These are phyloP conservation scores for Eucalyptus sp. DNA, from an alignment of 345 rosid species.

Conservation along the genomic window DNA sequence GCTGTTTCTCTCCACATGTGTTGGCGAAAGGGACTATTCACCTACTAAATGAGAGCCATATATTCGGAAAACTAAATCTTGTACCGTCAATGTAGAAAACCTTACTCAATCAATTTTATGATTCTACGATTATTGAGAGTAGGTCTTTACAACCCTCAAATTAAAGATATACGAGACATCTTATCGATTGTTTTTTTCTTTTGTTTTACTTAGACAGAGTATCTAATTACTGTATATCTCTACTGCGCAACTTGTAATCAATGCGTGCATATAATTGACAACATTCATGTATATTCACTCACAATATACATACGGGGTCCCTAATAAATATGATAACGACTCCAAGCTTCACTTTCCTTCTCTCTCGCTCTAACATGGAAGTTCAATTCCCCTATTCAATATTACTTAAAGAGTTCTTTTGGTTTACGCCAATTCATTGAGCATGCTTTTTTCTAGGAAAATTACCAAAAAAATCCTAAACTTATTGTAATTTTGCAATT, in stretches of 20 bases:
- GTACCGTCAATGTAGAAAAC: not conserved
- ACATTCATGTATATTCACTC: not conserved
- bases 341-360: not conserved
- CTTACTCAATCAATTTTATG: not conserved
- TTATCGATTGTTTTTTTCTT: no score
- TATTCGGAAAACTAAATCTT: not conserved
- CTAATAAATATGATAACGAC: not conserved
- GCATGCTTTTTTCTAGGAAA: not conserved
- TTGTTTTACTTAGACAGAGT: not conserved
- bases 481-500: no score
- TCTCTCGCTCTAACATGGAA: not conserved
- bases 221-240: no score
- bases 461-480: no score
- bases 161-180: not conserved
- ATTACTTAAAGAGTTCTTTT: not conserved
- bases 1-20: not conserved
- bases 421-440: not conserved
- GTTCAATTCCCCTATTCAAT: not conserved
- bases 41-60: not conserved
- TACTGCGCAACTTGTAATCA: not conserved
- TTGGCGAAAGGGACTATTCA: not conserved
- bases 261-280: not conserved
- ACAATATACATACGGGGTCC: not conserved
- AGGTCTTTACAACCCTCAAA: not conserved
- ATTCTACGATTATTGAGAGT: not conserved